A percentile compares a stretch with the other conserved stretches of the same genome.
phyloP scores from a whole-genome alignment of 2,329 filamentous ascomycete genomes.

The Rhytidhysteron rufulum region DNA sequence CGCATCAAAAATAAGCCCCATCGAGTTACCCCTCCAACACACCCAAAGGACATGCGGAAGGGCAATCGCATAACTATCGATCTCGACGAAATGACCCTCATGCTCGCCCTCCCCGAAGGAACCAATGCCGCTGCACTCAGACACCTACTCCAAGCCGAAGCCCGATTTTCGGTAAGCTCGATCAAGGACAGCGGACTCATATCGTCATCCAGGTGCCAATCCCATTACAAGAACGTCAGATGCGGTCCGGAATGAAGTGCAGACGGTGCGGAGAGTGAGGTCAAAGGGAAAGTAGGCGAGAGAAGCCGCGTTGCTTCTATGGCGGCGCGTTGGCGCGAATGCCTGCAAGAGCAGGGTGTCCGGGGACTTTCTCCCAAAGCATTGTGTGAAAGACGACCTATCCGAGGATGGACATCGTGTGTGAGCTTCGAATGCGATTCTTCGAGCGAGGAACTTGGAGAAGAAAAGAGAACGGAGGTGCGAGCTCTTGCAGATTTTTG shows the following conservation, averaged over 20 bases:
- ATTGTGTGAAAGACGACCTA: conserved; percentile 36
- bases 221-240: conserved; percentile 37
- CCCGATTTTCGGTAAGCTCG: conserved; percentile 12
- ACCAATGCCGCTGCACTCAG: conserved; percentile 9
- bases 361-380: conserved; percentile 99
- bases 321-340: conserved; percentile 97
- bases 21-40: conserved; percentile 78
- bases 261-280: conserved; percentile 49
- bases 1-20: conserved; percentile 99
- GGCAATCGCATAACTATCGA: conserved; percentile 98
- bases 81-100: conserved; percentile 79
- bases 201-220: conserved; percentile 70
- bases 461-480: conserved; percentile 14
- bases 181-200: conserved; percentile 67
- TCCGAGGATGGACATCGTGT: conserved; percentile 60
- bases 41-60: conserved; percentile 31
- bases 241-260: conserved; percentile 43
- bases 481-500: conserved; percentile 12
- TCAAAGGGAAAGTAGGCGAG: conserved; percentile 51
- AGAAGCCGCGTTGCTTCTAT: conserved; percentile 91
- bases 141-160: conserved; percentile 29
- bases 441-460: conserved; percentile 90
- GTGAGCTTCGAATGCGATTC: conserved; percentile 99
- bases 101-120: conserved; percentile 27
- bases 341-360: conserved; percentile 62